Evolutionary conservation across 2,329 filamentous ascomycete genomes (phyloP).

Genomic region (Botrytis cinerea): DNA sequence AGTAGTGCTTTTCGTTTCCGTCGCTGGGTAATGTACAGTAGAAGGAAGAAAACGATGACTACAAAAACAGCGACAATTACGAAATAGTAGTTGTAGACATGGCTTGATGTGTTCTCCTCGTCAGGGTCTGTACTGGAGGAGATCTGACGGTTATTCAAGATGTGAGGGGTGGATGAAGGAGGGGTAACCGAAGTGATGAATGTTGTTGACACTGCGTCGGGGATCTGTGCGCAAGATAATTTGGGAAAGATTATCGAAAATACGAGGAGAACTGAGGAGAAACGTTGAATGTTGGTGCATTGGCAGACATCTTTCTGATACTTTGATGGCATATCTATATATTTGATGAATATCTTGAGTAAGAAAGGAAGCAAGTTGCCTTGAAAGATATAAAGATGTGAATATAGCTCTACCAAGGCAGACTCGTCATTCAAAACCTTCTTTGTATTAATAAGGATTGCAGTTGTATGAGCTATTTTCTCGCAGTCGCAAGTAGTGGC

Average conservation of each 20-base stretch:
- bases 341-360: not conserved
- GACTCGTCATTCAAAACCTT: constrained; percentile 14
- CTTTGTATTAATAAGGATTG: constrained; percentile 7
- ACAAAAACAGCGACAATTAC: constrained; percentile 52
- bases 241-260: constrained; percentile 34
- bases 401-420: not conserved
- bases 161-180: constrained; percentile 16
- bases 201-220: constrained; percentile 23
- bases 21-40: constrained; percentile 49
- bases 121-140: constrained; percentile 7
- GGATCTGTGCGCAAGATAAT: constrained; percentile 34
- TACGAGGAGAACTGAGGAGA: constrained; percentile 33
- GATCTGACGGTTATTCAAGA: constrained; percentile 8
- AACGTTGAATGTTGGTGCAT: constrained; percentile 26
- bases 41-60: constrained; percentile 45
- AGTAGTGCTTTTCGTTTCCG: constrained; percentile 32
- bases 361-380: not conserved
- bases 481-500: not conserved
- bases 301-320: constrained; percentile 25
- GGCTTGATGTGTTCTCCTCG: constrained; percentile 38
- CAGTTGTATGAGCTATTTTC: constrained; percentile 5
- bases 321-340: constrained; percentile 12
- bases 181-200: constrained; percentile 26
- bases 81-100: constrained; percentile 58
- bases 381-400: not conserved